Base-by-base conservation (phyloP, 2,329 filamentous ascomycete species). In the Fusarium neocosmosporiellum region DNA sequence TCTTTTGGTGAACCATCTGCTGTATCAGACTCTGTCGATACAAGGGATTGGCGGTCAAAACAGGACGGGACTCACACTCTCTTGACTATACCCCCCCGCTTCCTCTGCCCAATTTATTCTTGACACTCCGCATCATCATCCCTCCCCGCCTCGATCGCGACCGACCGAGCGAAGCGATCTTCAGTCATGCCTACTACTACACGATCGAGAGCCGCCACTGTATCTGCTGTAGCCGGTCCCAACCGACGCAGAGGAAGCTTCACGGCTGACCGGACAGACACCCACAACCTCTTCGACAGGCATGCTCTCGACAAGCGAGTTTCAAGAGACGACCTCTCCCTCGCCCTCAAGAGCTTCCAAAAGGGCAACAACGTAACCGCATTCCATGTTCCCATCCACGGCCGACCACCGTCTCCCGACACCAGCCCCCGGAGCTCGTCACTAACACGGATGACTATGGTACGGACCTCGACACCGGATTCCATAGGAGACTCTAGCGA, bases 281-380 rank as follows among this genome's bases (percentile, higher is more conserved):
- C 41, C 18, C 16, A 50, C 31, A 72, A 65, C 46, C 41, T 65
- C 34, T 60, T 70, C 31, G 68, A 70, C 43, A 75, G 66, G 50
- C 67, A 71, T 48, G 66, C 72, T 53, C 73, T 74, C 50, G 74
- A 78, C 72, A 86, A 84, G 76, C 82, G 85, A 70, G 77, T 85
- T 48, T 88, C 86, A 24, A 85, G 80, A 71, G 83, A 85, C 75
- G 83, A 85, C 65, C 77, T 84, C 58, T 80, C 80, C 34, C 78
- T 80, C 53, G 75, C 77, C 62, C 61, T 77, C 36, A 77, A 76
- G 65, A 68, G 70, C 13, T 75, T 77, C 37, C 75, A 75, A 54
- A 81, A 74, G 65, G 75, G 76, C 57, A 82, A 78, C 53, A 83
- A 78, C 54, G 81, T 83, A 61, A 81, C 77, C 60, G 78, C 83